These are phyloP conservation scores for Coniferiporia weirii DNA, from an alignment of 1,284 basidiomycete species.

Conservation along the genomic window DNA sequence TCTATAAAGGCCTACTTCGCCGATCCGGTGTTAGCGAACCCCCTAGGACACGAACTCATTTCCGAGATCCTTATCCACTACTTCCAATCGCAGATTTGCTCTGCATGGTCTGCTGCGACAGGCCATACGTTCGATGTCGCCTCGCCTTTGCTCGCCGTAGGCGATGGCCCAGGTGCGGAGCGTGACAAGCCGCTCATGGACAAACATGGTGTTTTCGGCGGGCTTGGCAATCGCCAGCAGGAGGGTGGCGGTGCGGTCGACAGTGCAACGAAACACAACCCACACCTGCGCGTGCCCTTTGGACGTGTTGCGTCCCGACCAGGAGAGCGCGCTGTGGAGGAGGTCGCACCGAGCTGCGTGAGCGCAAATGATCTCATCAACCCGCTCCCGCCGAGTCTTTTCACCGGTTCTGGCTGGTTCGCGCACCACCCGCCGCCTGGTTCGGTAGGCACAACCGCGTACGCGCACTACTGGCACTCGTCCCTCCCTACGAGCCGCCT, in stretches of 20 bases:
- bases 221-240: conserved; percentile 57
- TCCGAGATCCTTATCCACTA: conserved; percentile 84
- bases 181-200: conserved; percentile 33
- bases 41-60: conserved; percentile 77
- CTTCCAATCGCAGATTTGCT: conserved; percentile 82
- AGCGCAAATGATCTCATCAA: conserved; percentile 93
- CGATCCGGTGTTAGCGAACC: conserved; percentile 80
- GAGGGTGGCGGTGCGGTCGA: conserved; percentile 29
- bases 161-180: conserved; percentile 23
- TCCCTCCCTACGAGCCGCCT: conserved; percentile 72
- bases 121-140: conserved; percentile 62
- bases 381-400: conserved; percentile 83
- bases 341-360: conserved; percentile 85
- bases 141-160: conserved; percentile 32
- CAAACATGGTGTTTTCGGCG: conserved; percentile 64
- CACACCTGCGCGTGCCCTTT: conserved; percentile 56
- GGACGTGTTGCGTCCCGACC: conserved; percentile 73
- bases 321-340: conserved; percentile 61
- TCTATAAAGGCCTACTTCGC: conserved; percentile 69
- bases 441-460: conserved; percentile 42
- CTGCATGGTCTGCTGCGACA: conserved; percentile 73
- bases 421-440: conserved; percentile 60
- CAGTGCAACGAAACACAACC: conserved; percentile 30
- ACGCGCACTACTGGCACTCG: conserved; percentile 85
- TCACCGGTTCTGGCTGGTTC: conserved; percentile 87